Evolutionary conservation across 495 filamentous ascomycete species (phyloP).

Genomic region (Tuber borchii): DNA sequence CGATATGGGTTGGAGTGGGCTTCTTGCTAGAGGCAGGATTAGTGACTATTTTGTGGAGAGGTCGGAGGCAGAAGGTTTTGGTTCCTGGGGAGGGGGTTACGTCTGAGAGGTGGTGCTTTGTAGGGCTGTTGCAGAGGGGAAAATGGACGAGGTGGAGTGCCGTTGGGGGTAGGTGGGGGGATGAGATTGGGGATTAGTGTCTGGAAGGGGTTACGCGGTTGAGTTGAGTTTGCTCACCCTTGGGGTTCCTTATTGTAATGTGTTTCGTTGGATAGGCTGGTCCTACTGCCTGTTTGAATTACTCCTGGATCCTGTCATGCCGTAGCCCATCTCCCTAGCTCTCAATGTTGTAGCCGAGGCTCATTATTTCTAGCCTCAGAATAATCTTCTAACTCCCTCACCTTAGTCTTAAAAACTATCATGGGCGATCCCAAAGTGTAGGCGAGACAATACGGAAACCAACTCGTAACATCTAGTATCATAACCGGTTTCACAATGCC

Average conservation of each 20-base stretch:
- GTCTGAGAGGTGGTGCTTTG: slow-evolving; percentile 23
- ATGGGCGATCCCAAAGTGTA: no score
- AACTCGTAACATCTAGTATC: no score
- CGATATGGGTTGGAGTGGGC: slow-evolving; percentile 22
- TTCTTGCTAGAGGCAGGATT: slow-evolving; percentile 26
- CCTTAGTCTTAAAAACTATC: no score
- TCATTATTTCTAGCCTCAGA: no score
- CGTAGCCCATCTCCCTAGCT: no score
- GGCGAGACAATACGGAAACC: no score
- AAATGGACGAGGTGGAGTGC: slow-evolving; percentile 27
- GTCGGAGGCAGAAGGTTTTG: slow-evolving; percentile 20
- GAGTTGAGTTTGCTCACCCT: neutral
- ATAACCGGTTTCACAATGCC: no score
- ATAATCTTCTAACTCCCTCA: no score
- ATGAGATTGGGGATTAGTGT: slow-evolving; percentile 6
- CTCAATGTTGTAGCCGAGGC: no score
- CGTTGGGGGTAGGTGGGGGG: slow-evolving; percentile 9
- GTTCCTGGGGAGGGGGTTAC: slow-evolving; percentile 19
- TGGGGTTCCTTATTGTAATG: neutral
- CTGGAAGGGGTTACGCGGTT: neutral
- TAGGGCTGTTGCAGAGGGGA: slow-evolving; percentile 20
- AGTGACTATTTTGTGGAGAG: slow-evolving; percentile 29
- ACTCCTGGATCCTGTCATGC: neutral
- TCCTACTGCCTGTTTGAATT: neutral
- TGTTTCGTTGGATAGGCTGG: neutral